Conservation (phyloP, 495 filamentous ascomycete genomes). For the Talaromyces proteolyticus region DNA sequence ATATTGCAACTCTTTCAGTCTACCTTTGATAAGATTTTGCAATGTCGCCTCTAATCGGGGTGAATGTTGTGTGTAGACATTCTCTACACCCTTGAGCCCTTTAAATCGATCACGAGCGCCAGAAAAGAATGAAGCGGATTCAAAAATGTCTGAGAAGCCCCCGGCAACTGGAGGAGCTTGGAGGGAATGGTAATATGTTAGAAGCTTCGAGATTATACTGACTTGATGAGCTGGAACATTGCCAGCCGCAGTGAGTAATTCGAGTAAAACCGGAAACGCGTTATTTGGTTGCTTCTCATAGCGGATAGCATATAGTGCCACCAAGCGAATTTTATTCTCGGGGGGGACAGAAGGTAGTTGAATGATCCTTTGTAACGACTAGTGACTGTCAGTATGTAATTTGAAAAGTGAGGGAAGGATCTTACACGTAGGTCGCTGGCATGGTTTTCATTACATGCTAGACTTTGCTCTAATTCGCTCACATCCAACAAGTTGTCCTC, state of each 20-base stretch:
- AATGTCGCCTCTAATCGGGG: constrained; percentile 81
- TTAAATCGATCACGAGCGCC: constrained; percentile 86
- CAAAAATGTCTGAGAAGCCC: constrained; percentile 85
- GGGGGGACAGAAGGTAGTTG: constrained; percentile 65
- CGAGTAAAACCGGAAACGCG: constrained; percentile 72
- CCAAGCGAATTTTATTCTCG: constrained; percentile 77
- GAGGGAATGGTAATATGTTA: constrained; percentile 77
- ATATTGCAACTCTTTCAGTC: constrained; percentile 75
- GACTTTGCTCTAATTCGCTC: constrained; percentile 92
- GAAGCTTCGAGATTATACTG: constrained; percentile 67
- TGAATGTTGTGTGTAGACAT: constrained; percentile 97
- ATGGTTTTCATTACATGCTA: constrained; percentile 96
- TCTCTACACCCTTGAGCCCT: constrained; percentile 93
- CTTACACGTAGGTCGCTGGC: constrained; percentile 75
- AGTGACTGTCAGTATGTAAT: constrained; percentile 4
- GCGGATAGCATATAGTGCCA: constrained; percentile 87
- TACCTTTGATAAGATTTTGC: constrained; percentile 87
- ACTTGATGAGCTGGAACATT: constrained; percentile 67
- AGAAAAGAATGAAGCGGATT: constrained; percentile 85
- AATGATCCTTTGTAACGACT: constrained; percentile 84
- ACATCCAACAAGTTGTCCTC: constrained; percentile 84
- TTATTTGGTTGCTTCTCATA: constrained; percentile 82
- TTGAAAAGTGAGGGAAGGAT: neutral
- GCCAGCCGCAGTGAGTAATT: constrained; percentile 73
- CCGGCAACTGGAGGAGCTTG: constrained; percentile 64